phyloP scores from a whole-genome alignment of 768 basidiomycete species.

The Sporobolomyces roseus region DNA sequence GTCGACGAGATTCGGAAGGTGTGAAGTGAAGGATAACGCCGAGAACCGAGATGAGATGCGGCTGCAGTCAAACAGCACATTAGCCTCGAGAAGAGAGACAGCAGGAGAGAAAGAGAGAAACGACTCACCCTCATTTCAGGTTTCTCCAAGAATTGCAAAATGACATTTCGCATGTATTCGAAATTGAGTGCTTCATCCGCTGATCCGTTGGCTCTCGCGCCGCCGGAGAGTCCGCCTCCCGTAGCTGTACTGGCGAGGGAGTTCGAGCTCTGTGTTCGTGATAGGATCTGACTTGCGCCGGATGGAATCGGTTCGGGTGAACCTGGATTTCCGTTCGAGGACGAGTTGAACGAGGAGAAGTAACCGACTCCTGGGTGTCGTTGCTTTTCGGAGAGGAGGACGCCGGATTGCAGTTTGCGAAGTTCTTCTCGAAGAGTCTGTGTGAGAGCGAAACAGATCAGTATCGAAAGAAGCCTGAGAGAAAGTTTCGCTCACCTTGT shows the following conservation, averaged over 20 bases:
- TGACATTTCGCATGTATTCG: conserved; percentile 92
- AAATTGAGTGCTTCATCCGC: conserved; percentile 86
- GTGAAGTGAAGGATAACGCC: conserved; percentile 92
- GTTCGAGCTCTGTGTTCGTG: conserved; percentile 4
- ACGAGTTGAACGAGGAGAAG: conserved; percentile 49
- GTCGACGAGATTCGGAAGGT: conserved; percentile 82
- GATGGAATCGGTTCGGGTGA: not conserved
- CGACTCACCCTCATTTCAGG: conserved; percentile 90
- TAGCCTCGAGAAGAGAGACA: not conserved
- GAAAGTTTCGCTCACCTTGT: conserved; percentile 60
- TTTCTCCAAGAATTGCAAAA: conserved; percentile 94
- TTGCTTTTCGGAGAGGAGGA: conserved; percentile 79
- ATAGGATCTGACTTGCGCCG: not conserved
- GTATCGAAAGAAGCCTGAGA: not conserved
- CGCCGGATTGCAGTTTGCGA: conserved; percentile 90
- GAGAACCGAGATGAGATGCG: conserved; percentile 82
- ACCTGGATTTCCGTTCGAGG: not conserved
- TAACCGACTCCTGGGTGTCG: conserved; percentile 92
- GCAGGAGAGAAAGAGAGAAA: not conserved
- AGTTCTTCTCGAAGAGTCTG: conserved; percentile 89
- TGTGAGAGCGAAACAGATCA: not conserved
- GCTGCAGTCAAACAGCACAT: too few species aligned
- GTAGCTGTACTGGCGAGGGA: conserved; percentile 38
- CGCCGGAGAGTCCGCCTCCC: conserved; percentile 6
- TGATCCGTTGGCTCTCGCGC: conserved; percentile 21